Evolutionary conservation across 2,329 filamentous ascomycete species (phyloP), one percentile per base, ranked within the genome.

Genomic region (Trichoderma sp.): DNA sequence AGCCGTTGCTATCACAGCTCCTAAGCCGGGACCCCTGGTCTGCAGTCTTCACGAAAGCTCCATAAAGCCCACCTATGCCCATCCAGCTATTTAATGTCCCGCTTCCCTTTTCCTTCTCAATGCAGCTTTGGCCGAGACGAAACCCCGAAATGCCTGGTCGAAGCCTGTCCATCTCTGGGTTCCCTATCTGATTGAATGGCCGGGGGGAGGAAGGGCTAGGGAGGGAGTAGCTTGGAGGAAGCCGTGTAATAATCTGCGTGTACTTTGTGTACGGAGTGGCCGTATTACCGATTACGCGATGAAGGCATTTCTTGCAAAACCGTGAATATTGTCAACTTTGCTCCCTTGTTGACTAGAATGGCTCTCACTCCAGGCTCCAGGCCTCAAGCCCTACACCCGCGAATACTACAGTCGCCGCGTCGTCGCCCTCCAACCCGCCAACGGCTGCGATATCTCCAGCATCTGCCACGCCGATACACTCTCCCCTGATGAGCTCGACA

Each of bases 381-480:
- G 82, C 74, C 77, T 87, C 85, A 75, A 86, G 77, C 1, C 85
- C 85, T 26, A 86, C 83, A 3, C 85, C 85, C 2, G 80, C 84
- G 2, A 86, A 78, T 68, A 86, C 76, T 20, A 85, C 64, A 28
- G 74, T 80, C 11, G 39, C 20, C 72, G 68, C 5, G 70, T 69
- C 5, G 70, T 70, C 0, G 55, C 68, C 1, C 73, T 75, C 20
- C 34, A 47, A 17, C n/a, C 43, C 47, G n/a, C 58, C 59, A 30
- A 87, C 74, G 30, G 83, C 75, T 73, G 82, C 85, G 36, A 90
- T 69, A 65, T 85, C 87, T 4, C 87, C 88, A 1, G 88, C 82
- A 73, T 91, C 89, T 26, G 89, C 88, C 6, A 91, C 84, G n/a
- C 86, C 84, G 73, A 88, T 91, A 74, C 88, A 88, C 20, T 78